Evolutionary conservation across 228 moss, liverwort and hornwort species (phyloP), one percentile per base, ranked within the genome.

Genomic region (Sphagnum fallax): DNA sequence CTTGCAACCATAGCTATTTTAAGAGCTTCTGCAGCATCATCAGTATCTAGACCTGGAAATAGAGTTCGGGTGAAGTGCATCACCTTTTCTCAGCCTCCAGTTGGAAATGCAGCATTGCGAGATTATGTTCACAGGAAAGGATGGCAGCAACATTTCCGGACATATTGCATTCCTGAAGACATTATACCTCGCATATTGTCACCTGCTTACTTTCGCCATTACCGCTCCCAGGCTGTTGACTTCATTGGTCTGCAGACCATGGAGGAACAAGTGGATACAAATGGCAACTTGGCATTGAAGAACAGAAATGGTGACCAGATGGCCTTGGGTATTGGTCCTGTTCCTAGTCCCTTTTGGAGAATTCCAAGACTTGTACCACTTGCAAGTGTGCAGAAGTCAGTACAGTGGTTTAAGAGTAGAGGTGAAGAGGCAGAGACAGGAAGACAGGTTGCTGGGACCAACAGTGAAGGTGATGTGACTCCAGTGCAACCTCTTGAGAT

Each of bases 21-120:
- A 66, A 80, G 84, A 74, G 87, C 82, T 18, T 92, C 87, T 76
- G 83, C 98, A 61, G 83, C 90, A 47, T 78, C 87, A 7, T 87
- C 91, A 10, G 78, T 89, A 10, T 75, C 87, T 65, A 92, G 92
- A 76, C 75, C 89, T 63, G 79, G 89, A 64, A 94, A 87, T 52
- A 90, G 72, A 75, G 83, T 92, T 62, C 90, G 92, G 73, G 86
- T 98, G 69, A 98, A 94, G 75, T 98, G 98, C 66, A 98, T 98
- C 68, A 98, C 98, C 16, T 98, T 98, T 70, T 98, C 98, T 71
- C 98, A 98, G 84, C 98, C 98, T 80, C 94, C 98, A 50, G 98
- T 98, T 75, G 98, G 98, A 60, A 98, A 98, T 78, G 81, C 85
- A 69, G 98, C 89, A 62, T 90, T 98, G 66, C 85, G 98, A 74